Conservation (phyloP, 768 basidiomycete species). For the Pholiota microspora region DNA sequence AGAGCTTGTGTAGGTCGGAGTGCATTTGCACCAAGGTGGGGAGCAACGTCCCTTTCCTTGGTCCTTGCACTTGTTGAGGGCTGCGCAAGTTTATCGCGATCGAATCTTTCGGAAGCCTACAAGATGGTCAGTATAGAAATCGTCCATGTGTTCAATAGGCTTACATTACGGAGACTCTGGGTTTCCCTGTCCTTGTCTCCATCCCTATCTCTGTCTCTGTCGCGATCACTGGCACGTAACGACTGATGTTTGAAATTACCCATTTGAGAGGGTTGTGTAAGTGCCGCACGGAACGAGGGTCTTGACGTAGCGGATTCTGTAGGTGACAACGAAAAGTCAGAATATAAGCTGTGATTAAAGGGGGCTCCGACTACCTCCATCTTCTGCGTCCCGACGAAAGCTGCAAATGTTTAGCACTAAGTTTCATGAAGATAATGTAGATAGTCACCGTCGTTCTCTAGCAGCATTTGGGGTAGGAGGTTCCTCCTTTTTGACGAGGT, state of each 20-base stretch:
- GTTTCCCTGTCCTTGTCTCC: slow-evolving; percentile 51
- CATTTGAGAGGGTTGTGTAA: slow-evolving; percentile 88
- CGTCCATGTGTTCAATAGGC: slow-evolving; percentile 21
- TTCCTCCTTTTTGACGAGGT: slow-evolving; percentile 67
- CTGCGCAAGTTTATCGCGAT: slow-evolving; percentile 72
- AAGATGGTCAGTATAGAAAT: slow-evolving; percentile 5
- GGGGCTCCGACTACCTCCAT: slow-evolving; percentile 55
- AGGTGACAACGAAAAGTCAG: slow-evolving; percentile 3
- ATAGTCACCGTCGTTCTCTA: slow-evolving; percentile 65
- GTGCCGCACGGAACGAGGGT: slow-evolving; percentile 66
- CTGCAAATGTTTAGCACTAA: slow-evolving; percentile 33
- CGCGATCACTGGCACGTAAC: slow-evolving; percentile 63
- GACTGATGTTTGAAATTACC: slow-evolving; percentile 92
- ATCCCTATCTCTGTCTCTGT: slow-evolving; percentile 46
- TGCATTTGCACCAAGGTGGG: slow-evolving; percentile 50
- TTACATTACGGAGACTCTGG: slow-evolving; percentile 73
- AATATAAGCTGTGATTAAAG: neutral
- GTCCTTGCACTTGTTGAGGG: slow-evolving; percentile 47
- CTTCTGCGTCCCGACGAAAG: slow-evolving; percentile 76
- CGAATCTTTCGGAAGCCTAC: slow-evolving; percentile 85
- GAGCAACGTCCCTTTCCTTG: slow-evolving; percentile 68
- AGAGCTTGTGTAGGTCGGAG: slow-evolving; percentile 38
- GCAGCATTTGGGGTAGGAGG: slow-evolving; percentile 47
- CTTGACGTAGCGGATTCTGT: slow-evolving; percentile 52
- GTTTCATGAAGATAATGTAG: neutral